Percentiles rank a stretch among this genome's conserved stretches.
Conservation (phyloP, 208 protist species). For the Sergeia podlipaevii region DNA sequence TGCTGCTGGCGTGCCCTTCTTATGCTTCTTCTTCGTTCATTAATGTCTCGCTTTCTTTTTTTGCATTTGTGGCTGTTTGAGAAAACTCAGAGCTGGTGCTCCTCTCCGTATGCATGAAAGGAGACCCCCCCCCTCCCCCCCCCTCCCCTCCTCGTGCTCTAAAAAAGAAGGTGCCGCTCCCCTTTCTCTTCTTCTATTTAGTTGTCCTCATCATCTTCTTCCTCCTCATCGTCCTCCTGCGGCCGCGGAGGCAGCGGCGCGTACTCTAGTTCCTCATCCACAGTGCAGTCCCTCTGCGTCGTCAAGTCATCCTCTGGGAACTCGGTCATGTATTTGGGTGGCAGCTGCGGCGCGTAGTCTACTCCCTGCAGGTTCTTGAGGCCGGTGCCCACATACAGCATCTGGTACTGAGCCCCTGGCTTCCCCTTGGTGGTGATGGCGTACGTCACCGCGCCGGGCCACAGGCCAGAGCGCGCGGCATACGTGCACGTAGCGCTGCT, state of each 20-base stretch:
- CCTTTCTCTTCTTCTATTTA: constrained; percentile 8
- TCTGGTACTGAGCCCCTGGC: constrained; percentile 67
- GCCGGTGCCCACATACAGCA: constrained; percentile 83
- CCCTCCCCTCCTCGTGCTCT: not conserved
- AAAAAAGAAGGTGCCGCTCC: not conserved
- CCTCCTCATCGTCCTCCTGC: constrained; percentile 41
- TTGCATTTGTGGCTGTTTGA: not conserved
- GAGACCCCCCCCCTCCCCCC: too few relatives aligned
- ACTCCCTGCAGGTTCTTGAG: constrained; percentile 72
- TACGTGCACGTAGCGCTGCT: constrained; percentile 64
- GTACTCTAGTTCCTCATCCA: constrained; percentile 88
- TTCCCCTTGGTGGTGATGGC: constrained; percentile 59
- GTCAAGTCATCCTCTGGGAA: constrained; percentile 68
- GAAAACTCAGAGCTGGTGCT: too few relatives aligned
- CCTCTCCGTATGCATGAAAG: too few relatives aligned
- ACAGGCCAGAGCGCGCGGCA: constrained; percentile 71
- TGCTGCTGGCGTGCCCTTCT: too few relatives aligned
- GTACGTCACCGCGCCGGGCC: constrained; percentile 86
- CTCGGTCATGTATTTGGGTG: constrained; percentile 63
- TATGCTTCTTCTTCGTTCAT: too few relatives aligned
- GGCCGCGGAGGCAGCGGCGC: constrained; percentile 61
- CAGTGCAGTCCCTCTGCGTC: constrained; percentile 78
- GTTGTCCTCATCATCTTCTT: constrained; percentile 65
- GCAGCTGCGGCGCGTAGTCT: constrained; percentile 67
- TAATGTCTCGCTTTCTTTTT: not conserved